A percentile compares a stretch with the other conserved stretches of the same genome.
Conservation (phyloP, 345 rosid species). For the Hibiscus tridactylites region DNA sequence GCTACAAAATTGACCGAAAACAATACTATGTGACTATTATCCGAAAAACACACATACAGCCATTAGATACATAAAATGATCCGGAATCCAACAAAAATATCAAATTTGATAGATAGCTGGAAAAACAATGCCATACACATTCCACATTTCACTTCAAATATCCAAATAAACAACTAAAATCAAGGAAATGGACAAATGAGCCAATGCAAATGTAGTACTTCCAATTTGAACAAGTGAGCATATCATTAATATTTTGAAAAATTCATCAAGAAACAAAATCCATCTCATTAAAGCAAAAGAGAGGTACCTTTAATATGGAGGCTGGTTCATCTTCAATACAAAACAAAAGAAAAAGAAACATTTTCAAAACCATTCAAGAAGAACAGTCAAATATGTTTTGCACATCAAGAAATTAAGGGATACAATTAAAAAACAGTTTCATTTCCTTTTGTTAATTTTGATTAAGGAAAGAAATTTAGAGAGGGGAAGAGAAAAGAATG, state of each 20-base stretch:
- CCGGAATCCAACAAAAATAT: not conserved
- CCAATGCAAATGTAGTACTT: conserved; percentile 13
- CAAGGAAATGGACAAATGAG: not conserved
- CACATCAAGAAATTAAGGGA: conserved; percentile 35
- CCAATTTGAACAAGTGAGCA: not conserved
- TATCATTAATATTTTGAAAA: not conserved
- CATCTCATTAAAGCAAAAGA: not conserved
- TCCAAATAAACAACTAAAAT: not conserved
- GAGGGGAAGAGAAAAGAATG: conserved; percentile 8
- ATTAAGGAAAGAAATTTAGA: not conserved
- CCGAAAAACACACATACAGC: not conserved
- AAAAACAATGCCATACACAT: conserved; percentile 3
- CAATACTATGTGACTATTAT: not conserved
- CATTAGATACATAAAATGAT: not conserved
- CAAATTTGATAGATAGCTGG: not conserved
- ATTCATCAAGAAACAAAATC: not conserved
- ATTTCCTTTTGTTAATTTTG: not conserved
- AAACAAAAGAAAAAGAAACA: conserved; percentile 12
- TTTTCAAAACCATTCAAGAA: not conserved
- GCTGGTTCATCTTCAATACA: conserved; percentile 14
- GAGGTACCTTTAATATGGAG: conserved; percentile 21
- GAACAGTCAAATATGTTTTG: conserved; percentile 11
- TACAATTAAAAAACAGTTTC: conserved; percentile 6
- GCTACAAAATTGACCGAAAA: not conserved
- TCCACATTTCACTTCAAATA: conserved; percentile 7